Conservation (phyloP, 75 land plant species). For the Picea sitchensis region DNA sequence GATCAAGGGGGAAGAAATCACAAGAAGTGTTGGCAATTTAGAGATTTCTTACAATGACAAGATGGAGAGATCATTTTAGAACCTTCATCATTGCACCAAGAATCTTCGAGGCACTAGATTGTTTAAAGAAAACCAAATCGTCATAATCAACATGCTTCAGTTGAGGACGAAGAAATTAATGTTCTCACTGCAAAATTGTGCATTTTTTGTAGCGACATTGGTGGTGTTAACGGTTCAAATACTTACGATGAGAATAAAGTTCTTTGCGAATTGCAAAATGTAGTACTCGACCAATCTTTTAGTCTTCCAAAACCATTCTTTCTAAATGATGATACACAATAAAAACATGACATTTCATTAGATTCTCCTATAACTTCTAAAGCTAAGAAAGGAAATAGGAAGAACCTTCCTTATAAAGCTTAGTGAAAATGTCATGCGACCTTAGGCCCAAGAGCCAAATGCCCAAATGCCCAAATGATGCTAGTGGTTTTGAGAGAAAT, state of each 20-base stretch:
- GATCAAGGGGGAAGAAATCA: constrained; percentile 12
- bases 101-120: not conserved
- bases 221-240: constrained; percentile 15
- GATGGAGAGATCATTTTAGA: not conserved
- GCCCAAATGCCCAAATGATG: constrained; percentile 60
- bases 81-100: not conserved
- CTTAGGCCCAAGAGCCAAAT: constrained; percentile 62
- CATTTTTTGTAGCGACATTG: constrained; percentile 25
- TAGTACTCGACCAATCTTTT: constrained; percentile 6
- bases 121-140: not conserved
- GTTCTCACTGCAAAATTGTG: constrained; percentile 16
- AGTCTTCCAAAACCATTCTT: not conserved
- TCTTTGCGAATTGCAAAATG: not conserved
- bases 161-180: not conserved
- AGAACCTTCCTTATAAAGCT: constrained; percentile 45
- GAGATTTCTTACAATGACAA: not conserved
- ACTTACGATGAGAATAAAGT: constrained; percentile 15
- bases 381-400: constrained; percentile 15
- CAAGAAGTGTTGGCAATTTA: constrained; percentile 10
- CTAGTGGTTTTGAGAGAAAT: constrained; percentile 66
- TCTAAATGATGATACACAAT: not conserved
- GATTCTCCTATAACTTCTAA: constrained; percentile 15
- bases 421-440: constrained; percentile 66
- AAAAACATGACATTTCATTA: not conserved
- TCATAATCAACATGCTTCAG: constrained; percentile 5